Evolutionary conservation across 495 filamentous ascomycete genomes (phyloP).

Genomic region (Talaromyces borbonicus): DNA sequence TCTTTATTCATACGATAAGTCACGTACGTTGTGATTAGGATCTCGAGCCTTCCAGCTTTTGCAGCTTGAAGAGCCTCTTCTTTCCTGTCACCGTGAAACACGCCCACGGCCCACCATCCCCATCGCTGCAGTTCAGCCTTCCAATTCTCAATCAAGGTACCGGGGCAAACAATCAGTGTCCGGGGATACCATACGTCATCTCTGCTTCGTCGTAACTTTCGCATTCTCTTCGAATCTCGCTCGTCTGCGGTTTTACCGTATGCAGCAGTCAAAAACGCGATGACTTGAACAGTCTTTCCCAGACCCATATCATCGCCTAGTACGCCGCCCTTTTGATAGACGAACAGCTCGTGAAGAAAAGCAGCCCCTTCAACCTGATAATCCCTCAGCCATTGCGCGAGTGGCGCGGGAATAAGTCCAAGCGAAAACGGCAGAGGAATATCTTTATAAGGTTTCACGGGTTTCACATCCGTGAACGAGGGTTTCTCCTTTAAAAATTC

Average conservation of each 20-base stretch:
- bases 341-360: conserved; percentile 83
- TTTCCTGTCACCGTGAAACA: conserved; percentile 69
- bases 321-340: conserved; percentile 86
- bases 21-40: conserved; percentile 87
- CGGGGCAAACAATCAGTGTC: conserved; percentile 80
- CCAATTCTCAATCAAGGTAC: conserved; percentile 86
- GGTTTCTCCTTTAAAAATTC: conserved; percentile 58
- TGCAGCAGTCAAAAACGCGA: conserved; percentile 82
- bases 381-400: conserved; percentile 85
- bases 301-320: conserved; percentile 96
- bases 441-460: conserved; percentile 61
- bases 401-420: conserved; percentile 78
- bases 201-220: conserved; percentile 62
- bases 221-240: conserved; percentile 80
- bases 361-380: conserved; percentile 83
- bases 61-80: conserved; percentile 66
- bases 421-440: conserved; percentile 64
- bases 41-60: conserved; percentile 63
- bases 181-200: conserved; percentile 70
- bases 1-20: conserved; percentile 74
- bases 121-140: conserved; percentile 72
- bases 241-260: conserved; percentile 95
- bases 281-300: conserved; percentile 95
- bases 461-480: conserved; percentile 50
- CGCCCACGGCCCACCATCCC: conserved; percentile 91